These are phyloP conservation scores for Lolium perenne DNA, from an alignment of 176 grass and related monocot species.

Conservation along the genomic window DNA sequence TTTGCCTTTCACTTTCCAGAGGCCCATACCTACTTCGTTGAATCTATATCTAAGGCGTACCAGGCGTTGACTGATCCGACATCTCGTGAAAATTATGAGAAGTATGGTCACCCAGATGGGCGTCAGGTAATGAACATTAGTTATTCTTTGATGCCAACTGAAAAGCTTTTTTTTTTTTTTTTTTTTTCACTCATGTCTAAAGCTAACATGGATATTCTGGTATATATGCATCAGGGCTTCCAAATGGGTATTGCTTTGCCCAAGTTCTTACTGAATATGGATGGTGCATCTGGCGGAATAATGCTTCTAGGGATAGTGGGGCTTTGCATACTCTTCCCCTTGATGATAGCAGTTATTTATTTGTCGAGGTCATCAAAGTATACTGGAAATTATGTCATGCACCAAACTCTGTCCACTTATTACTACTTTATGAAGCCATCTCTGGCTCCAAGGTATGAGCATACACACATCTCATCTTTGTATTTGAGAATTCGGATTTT, in stretches of 20 bases:
- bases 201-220: slow-evolving; percentile 34
- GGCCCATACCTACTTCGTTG: slow-evolving; percentile 95
- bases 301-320: slow-evolving; percentile 94
- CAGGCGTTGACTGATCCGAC: slow-evolving; percentile 93
- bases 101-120: slow-evolving; percentile 99
- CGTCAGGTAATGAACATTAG: slow-evolving; percentile 70
- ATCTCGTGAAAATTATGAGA: slow-evolving; percentile 99
- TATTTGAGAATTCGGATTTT: slow-evolving; percentile 4
- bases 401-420: slow-evolving; percentile 94
- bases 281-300: slow-evolving; percentile 95
- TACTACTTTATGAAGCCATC: slow-evolving; percentile 99
- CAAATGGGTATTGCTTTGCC: slow-evolving; percentile 99
- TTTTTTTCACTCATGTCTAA: background rate
- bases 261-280: slow-evolving; percentile 92
- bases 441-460: slow-evolving; percentile 89
- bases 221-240: slow-evolving; percentile 62
- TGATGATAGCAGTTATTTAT: slow-evolving; percentile 99
- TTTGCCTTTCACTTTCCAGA: slow-evolving; percentile 58
- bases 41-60: slow-evolving; percentile 99
- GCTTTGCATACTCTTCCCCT: slow-evolving; percentile 90
- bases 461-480: background rate
- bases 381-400: slow-evolving; percentile 99
- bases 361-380: slow-evolving; percentile 99
- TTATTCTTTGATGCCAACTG: background rate
- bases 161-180: background rate